Conservation (phyloP, 192 early-diverging fungal genomes). For the Pilobolus umbonatus region DNA sequence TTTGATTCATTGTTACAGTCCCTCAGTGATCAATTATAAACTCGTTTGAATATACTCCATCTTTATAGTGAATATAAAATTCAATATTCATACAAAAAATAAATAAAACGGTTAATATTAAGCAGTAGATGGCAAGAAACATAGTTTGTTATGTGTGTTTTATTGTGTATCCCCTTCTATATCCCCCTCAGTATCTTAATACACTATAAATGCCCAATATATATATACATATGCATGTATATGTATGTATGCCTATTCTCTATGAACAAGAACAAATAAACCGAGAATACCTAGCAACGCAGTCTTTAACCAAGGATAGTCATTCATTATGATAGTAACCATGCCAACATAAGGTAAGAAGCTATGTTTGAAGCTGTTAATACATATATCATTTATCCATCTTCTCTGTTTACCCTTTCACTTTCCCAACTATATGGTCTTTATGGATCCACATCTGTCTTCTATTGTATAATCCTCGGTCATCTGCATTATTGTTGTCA, state of each 20-base stretch:
- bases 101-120: too few relatives aligned
- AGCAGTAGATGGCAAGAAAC: too few relatives aligned
- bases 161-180: too few relatives aligned
- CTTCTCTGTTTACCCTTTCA: conserved; percentile 52
- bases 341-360: conserved; percentile 93
- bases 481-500: conserved; percentile 89
- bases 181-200: too few relatives aligned
- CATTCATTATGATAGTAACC: conserved; percentile 95
- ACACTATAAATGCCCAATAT: too few relatives aligned
- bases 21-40: too few relatives aligned
- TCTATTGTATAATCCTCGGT: conserved; percentile 82
- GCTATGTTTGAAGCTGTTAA: conserved; percentile 25
- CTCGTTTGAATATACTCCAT: too few relatives aligned
- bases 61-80: too few relatives aligned
- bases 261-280: conserved; percentile 62
- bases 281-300: conserved; percentile 74
- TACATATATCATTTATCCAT: background rate
- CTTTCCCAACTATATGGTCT: conserved; percentile 88
- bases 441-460: conserved; percentile 89
- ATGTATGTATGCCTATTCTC: conserved; percentile 42
- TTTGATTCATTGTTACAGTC: too few relatives aligned
- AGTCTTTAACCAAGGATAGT: conserved; percentile 90
- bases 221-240: background rate
- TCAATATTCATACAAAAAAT: too few relatives aligned
- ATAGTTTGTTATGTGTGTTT: too few relatives aligned